Percentiles rank a stretch among this genome's conserved stretches.
phyloP scores from a whole-genome alignment of 2,329 filamentous ascomycete genomes.

The Penicillium sp. region DNA sequence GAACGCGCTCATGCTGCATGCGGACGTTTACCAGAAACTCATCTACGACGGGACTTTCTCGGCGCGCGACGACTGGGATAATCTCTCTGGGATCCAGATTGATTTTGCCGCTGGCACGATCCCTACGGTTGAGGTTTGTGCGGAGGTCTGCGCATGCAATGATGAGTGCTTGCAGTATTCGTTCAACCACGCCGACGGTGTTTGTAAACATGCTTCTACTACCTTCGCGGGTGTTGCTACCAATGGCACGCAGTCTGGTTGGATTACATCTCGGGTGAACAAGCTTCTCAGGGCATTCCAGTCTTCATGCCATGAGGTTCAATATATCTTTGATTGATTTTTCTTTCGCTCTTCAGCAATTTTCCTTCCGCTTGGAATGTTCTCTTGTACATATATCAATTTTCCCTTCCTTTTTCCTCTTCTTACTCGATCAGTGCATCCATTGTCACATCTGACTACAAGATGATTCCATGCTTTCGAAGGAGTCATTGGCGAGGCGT shows the following conservation, averaged over 20 bases:
- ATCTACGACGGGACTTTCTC: conserved; percentile 12
- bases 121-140: conserved; percentile 16
- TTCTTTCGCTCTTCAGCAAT: background rate
- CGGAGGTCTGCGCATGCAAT: conserved; percentile 18
- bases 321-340: conserved; percentile 18
- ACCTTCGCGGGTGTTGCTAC: conserved; percentile 14
- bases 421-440: background rate
- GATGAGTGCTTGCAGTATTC: conserved; percentile 23
- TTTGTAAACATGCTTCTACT: conserved; percentile 18
- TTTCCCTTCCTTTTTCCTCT: conserved; percentile 4
- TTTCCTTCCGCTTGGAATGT: background rate
- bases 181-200: conserved; percentile 12
- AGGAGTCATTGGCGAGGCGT: conserved; percentile 16
- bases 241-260: conserved; percentile 19
- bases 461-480: background rate
- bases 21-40: conserved; percentile 22
- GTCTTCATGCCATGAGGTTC: conserved; percentile 19
- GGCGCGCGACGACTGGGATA: conserved; percentile 21
- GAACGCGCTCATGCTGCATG: conserved; percentile 20
- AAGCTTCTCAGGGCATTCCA: conserved; percentile 18
- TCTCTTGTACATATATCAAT: conserved; percentile 12
- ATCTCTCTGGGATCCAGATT: conserved; percentile 14
- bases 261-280: conserved; percentile 21
- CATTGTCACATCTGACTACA: background rate
- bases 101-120: conserved; percentile 14